Base-by-base conservation (phyloP, 352 stramenopile species). In the Phytophthora cryptogea region DNA sequence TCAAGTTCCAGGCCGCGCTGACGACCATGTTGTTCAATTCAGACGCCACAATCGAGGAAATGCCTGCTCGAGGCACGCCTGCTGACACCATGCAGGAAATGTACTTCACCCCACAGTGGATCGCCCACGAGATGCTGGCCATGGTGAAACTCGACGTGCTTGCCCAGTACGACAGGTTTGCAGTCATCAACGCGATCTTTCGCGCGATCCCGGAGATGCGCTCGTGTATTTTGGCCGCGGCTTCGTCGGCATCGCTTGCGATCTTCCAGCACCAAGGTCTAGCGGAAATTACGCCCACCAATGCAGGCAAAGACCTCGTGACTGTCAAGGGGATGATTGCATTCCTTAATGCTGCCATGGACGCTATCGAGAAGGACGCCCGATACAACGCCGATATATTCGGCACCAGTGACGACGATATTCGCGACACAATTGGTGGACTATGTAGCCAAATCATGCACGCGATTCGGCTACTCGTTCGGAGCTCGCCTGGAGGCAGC, bases 241-340 rank as follows among this genome's bases (percentile, higher is more conserved):
- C 74, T 5, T 54, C 66, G 1, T 62, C 66, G 3, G 68, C 74
- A 2, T 78, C 75, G 3, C 58, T 92, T n/a, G 78, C 83, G 2
- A 88, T 92, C 54, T 92, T 73, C 47, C 66, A 89, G 44, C 75
- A 90, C 49, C 83, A 90, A 66, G 62, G 75, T 16, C 8, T 73
- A 16, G 31, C 51, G 1, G 63, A 77, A 10, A 39, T 55, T 11
- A 8, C 39, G 8, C 30, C 16, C 4, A 16, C 13, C 40, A 53
- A 54, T 6, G 30, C 50, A 8, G 52, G 44, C 28, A 67, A 70
- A 3, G 54, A 72, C 23, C 63, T 87, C 27, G 78, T 92, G 13
- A 88, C 68, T 17, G 72, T 89, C 56, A 88, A 88, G 42, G 80
- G 80, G 5, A 58, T 76, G 28, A 59, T 89, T 52, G 67, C 70